These are phyloP conservation scores for Pseudonectria foliicola DNA, from an alignment of 2,329 filamentous ascomycete species.

Conservation along the genomic window DNA sequence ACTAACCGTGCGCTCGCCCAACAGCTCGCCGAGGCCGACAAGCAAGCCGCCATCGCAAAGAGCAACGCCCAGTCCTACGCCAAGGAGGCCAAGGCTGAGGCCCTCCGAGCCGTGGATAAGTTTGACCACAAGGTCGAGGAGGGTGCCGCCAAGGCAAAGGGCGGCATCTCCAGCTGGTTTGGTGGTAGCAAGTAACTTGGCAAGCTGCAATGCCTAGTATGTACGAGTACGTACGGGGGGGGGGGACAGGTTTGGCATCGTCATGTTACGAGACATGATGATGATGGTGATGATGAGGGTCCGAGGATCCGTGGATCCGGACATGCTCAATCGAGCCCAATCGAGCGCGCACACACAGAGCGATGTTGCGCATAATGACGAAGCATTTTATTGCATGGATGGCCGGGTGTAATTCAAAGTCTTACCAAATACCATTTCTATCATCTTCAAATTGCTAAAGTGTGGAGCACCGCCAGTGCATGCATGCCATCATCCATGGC, in stretches of 20 bases:
- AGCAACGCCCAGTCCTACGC: slow-evolving; percentile 51
- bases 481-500: no score
- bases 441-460: no score
- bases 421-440: no score
- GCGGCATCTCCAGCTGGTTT: slow-evolving; percentile 80
- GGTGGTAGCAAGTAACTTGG: slow-evolving; percentile 41
- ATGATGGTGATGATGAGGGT: no score
- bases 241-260: no score
- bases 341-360: no score
- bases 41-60: slow-evolving; percentile 55
- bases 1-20: slow-evolving; percentile 1
- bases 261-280: no score
- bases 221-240: neutral
- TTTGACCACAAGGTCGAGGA: slow-evolving; percentile 78
- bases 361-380: neutral
- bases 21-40: slow-evolving; percentile 50
- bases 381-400: no score
- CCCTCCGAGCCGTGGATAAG: slow-evolving; percentile 68
- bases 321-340: no score
- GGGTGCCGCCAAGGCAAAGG: slow-evolving; percentile 74
- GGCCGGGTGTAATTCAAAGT: no score
- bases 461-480: no score
- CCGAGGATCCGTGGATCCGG: no score
- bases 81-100: slow-evolving; percentile 56
- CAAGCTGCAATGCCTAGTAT: neutral